Evolutionary conservation across 1,284 basidiomycete species (phyloP).

Genomic region (Irpex sp.): DNA sequence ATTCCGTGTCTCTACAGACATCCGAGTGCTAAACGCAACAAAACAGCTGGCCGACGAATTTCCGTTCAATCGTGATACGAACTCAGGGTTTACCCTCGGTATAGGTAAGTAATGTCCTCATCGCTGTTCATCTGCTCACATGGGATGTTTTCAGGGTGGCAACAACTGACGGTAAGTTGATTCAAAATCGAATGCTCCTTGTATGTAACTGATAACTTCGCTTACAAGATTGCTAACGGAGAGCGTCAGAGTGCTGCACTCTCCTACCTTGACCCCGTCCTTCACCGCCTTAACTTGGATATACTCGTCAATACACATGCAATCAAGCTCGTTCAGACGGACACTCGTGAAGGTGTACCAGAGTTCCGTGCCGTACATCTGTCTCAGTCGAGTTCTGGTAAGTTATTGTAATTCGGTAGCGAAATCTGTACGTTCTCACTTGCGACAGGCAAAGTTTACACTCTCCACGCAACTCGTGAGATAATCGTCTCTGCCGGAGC

Average conservation of each 20-base stretch:
- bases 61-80: slow-evolving; percentile 34
- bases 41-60: slow-evolving; percentile 21
- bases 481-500: slow-evolving; percentile 17
- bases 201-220: no score
- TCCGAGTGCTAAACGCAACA: background rate
- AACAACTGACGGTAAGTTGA: background rate
- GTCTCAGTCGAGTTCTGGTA: slow-evolving; percentile 17
- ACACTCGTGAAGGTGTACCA: slow-evolving; percentile 14
- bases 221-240: slow-evolving; percentile 30
- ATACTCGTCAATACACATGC: slow-evolving; percentile 38
- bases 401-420: background rate
- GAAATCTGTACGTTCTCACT: no score
- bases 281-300: slow-evolving; percentile 34
- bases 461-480: slow-evolving; percentile 20
- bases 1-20: slow-evolving; percentile 21
- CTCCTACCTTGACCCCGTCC: slow-evolving; percentile 26
- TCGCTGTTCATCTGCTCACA: no score
- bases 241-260: slow-evolving; percentile 25
- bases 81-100: slow-evolving; percentile 31
- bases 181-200: background rate
- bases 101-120: slow-evolving; percentile 22
- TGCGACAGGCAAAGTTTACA: background rate
- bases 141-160: no score
- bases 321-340: slow-evolving; percentile 30
- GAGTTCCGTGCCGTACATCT: slow-evolving; percentile 31